Percentiles rank a stretch among this genome's conserved stretches.
Evolutionary conservation across 2,329 filamentous ascomycete genomes (phyloP).

Genomic region (Aspergillus proliferans): DNA sequence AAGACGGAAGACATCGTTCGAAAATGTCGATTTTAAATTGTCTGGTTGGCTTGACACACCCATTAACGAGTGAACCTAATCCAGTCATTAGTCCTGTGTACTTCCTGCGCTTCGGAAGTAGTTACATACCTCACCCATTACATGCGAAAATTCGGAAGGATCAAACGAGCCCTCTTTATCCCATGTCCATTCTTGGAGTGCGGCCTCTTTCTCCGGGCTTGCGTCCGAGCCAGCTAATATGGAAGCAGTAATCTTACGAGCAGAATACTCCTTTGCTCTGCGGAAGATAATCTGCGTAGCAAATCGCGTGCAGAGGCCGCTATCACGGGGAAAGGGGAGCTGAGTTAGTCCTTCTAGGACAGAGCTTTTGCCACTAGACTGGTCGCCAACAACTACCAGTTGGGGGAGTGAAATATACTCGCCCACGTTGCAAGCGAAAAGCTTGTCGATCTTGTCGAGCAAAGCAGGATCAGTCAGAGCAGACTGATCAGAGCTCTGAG

Average conservation of each 20-base stretch:
- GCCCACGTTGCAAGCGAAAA: constrained; percentile 1
- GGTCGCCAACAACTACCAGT: constrained; percentile 31
- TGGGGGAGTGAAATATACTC: constrained; percentile 6
- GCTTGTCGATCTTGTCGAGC: constrained; percentile 1
- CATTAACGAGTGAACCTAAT: not conserved
- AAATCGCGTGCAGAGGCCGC: constrained; percentile 26
- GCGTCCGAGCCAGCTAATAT: not conserved
- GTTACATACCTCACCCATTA: constrained; percentile 1
- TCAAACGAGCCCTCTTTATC: not conserved
- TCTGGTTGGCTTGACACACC: not conserved
- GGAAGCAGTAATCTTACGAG: not conserved
- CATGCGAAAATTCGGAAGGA: not conserved
- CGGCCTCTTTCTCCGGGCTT: not conserved
- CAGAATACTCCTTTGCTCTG: constrained; percentile 2
- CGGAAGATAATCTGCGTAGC: constrained; percentile 27
- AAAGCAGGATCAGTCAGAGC: not conserved
- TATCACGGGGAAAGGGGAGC: constrained; percentile 23
- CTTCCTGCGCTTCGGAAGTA: not conserved
- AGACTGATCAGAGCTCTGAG: not conserved
- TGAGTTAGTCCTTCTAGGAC: constrained; percentile 25
- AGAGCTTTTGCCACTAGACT: constrained; percentile 29
- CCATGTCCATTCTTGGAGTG: not conserved
- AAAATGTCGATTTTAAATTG: not conserved
- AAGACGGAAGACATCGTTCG: constrained; percentile 32
- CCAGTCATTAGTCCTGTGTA: not conserved